These are phyloP conservation scores for Leishmania gerbilli DNA, from an alignment of 208 protist genomes.

Conservation along the genomic window DNA sequence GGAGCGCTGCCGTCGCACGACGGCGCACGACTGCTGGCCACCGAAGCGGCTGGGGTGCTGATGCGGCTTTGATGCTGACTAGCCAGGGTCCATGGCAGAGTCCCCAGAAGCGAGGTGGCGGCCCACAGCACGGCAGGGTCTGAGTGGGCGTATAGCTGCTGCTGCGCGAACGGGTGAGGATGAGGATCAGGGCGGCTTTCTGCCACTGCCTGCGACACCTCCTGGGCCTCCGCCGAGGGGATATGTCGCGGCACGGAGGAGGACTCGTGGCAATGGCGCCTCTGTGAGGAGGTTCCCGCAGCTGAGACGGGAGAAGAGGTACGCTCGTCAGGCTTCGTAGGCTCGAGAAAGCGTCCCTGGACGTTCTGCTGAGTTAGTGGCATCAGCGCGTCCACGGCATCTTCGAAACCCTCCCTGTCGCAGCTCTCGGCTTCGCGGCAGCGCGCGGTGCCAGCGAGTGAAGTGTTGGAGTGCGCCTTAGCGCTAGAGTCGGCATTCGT, in stretches of 20 bases:
- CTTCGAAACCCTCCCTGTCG: not conserved
- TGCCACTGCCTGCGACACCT: not conserved
- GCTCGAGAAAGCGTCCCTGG: not conserved
- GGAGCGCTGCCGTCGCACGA: conserved; percentile 16
- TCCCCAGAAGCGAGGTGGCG: conserved; percentile 27
- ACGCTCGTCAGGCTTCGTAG: not conserved
- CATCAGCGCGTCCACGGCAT: not conserved
- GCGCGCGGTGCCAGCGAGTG: not conserved
- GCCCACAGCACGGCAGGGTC: conserved; percentile 25
- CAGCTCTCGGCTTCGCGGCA: not conserved
- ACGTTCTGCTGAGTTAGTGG: not conserved
- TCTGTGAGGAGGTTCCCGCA: not conserved
- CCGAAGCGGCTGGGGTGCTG: conserved; percentile 13
- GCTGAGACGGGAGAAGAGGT: not conserved
- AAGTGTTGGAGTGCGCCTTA: not conserved
- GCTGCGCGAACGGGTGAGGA: not conserved
- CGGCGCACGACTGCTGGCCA: conserved; percentile 15
- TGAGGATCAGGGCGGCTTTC: not conserved
- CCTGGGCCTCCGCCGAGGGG: not conserved
- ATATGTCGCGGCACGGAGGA: not conserved
- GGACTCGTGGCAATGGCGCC: not conserved
- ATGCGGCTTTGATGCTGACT: conserved; percentile 18
- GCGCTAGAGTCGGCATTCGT: not conserved
- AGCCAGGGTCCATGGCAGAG: conserved; percentile 18
- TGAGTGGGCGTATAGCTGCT: not conserved